Evolutionary conservation across 2,329 filamentous ascomycete genomes (phyloP), one percentile per base, ranked within the genome.

Genomic region (Aspergillus tanneri): DNA sequence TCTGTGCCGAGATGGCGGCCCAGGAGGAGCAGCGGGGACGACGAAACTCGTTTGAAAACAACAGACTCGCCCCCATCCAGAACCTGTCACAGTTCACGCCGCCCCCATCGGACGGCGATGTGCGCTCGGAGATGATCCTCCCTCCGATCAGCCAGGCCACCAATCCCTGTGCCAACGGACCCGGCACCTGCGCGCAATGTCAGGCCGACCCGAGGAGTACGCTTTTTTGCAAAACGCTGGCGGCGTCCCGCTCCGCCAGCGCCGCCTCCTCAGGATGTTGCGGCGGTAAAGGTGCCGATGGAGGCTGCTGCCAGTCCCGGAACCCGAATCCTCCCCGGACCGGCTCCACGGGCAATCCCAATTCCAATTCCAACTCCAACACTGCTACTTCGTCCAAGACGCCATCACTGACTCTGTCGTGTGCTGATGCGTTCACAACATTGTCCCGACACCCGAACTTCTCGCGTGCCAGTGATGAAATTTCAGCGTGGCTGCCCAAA

Each of bases 201-300:
- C 78, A 86, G 50, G 77, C 82, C 2, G 88, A 92, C 63, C 87
- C 88, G 14, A 85, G 86, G 63, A 89, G 88, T 3, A 88, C 87
- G 1, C 80, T 91, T 28, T 93, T 93, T 74, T 93, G 88, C 70
- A 86, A 88, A 53, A 86, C 87, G 9, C 81, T 92, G 43, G 87
- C 88, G 19, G 87, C 87, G 52, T 85, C 66, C 49, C 72, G 66
- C 49, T 62, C 68, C 50, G 62, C 62, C 45, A 65, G 61, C 53
- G 64, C 59, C 34, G 61, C 60, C 51, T 61, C 71, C 40, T 75
- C 77, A 46, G 62, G 63, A 50, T 88, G 86, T 67, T 82, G 81
- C 59, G 82, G 84, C 35, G 82, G 84, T 37, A 81, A 79, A 49
- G 75, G 75, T 32, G 67, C 73, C 14, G 79, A 76, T 11, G 82